Percentiles rank a stretch among this genome's conserved stretches.
Conservation (phyloP, 345 rosid genomes). For the Sonneratia alba region DNA sequence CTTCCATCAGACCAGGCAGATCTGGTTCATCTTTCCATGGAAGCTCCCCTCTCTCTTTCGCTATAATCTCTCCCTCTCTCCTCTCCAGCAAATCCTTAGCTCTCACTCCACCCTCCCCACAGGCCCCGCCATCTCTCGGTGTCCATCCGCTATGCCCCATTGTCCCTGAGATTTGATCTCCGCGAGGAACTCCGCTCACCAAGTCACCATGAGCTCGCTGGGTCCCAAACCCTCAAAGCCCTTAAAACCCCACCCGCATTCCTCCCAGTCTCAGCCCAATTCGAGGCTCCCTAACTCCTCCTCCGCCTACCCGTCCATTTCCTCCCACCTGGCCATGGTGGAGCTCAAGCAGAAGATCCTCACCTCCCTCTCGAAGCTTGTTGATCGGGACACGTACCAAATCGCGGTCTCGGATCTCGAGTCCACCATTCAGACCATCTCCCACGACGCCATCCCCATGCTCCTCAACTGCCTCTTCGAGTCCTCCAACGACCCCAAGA, state of each 20-base stretch:
- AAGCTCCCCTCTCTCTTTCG: neutral
- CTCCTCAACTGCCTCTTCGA: constrained; percentile 81
- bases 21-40: neutral
- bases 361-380: constrained; percentile 72
- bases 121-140: neutral
- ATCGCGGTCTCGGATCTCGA: constrained; percentile 91
- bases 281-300: neutral
- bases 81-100: neutral
- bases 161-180: neutral
- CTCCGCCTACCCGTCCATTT: constrained; percentile 23
- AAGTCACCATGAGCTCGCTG: constrained; percentile 1
- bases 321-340: constrained; percentile 88
- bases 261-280: constrained; percentile 16
- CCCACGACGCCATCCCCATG: constrained; percentile 75
- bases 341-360: constrained; percentile 83
- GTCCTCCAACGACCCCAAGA: constrained; percentile 71
- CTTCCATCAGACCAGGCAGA: neutral
- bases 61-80: neutral
- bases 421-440: constrained; percentile 48
- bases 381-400: constrained; percentile 92
- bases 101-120: neutral
- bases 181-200: neutral
- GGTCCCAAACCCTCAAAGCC: constrained; percentile 5
- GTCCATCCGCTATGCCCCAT: neutral
- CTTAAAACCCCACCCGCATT: constrained; percentile 25